Conservation (phyloP, 768 basidiomycete genomes). For the Tricholoma matsutake region DNA sequence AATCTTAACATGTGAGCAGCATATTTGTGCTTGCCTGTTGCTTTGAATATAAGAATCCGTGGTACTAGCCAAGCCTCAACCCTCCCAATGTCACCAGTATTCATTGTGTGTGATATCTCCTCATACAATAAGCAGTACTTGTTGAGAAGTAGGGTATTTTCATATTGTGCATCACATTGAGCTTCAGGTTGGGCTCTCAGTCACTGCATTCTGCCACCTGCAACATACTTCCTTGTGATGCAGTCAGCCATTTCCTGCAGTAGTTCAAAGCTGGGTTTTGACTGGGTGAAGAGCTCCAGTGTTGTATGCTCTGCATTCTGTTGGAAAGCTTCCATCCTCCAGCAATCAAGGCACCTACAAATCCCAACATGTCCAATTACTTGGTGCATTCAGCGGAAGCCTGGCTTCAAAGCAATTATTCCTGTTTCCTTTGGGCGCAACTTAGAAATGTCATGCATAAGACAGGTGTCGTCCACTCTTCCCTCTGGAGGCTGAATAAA, state of each 20-base stretch:
- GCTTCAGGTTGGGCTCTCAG: neutral
- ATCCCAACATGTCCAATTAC: neutral
- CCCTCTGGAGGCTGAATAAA: constrained; percentile 16
- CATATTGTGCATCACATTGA: neutral
- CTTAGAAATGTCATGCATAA: neutral
- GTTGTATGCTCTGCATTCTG: neutral
- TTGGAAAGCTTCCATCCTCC: neutral
- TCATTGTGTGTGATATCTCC: neutral
- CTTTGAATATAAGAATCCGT: neutral
- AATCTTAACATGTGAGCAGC: neutral
- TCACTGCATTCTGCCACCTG: neutral
- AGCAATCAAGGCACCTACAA: neutral
- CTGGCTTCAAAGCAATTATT: neutral
- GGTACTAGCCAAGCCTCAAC: neutral
- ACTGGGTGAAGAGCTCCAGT: neutral
- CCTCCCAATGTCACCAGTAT: neutral
- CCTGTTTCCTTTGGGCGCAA: neutral
- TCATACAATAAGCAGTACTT: neutral
- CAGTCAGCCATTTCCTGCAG: neutral
- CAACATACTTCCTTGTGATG: neutral
- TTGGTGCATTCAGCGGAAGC: neutral
- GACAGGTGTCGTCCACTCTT: neutral
- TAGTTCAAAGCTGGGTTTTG: neutral
- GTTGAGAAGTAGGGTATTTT: neutral
- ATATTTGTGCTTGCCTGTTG: neutral